Evolutionary conservation across 2,329 filamentous ascomycete species (phyloP).

Genomic region (Thermoascus crustaceus): DNA sequence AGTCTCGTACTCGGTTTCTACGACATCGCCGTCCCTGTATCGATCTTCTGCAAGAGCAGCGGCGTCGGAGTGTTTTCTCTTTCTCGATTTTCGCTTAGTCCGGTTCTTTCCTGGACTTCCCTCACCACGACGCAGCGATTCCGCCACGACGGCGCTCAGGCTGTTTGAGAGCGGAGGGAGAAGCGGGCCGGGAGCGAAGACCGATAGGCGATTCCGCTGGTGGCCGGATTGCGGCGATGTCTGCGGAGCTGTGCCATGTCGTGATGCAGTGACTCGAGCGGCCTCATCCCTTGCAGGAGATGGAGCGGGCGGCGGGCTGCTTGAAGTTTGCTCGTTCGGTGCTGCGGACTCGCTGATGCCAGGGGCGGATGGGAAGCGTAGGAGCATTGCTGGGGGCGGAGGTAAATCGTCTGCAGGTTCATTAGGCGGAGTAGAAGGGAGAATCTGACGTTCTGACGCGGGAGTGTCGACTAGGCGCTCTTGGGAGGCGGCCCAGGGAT

Average conservation of each 20-base stretch:
- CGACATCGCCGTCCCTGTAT: slow-evolving; percentile 12
- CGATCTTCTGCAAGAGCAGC: slow-evolving; percentile 14
- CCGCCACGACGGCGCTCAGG: slow-evolving; percentile 56
- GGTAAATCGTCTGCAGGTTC: slow-evolving; percentile 10
- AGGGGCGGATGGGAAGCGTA: slow-evolving; percentile 34
- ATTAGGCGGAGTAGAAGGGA: slow-evolving; percentile 21
- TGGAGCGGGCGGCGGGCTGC: slow-evolving; percentile 10
- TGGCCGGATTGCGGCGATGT: too few relatives aligned
- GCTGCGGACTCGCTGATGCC: slow-evolving; percentile 19
- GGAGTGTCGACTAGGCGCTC: slow-evolving; percentile 11
- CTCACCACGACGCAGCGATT: slow-evolving; percentile 53
- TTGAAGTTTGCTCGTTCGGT: slow-evolving; percentile 6
- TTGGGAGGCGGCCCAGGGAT: slow-evolving; percentile 30
- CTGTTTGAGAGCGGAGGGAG: slow-evolving; percentile 53
- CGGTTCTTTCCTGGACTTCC: slow-evolving; percentile 30
- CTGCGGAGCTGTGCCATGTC: too few relatives aligned
- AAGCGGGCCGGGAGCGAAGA: slow-evolving; percentile 50
- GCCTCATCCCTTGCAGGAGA: slow-evolving; percentile 13
- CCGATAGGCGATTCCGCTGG: slow-evolving; percentile 44
- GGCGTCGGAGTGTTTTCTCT: slow-evolving; percentile 21
- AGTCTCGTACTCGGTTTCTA: slow-evolving; percentile 13
- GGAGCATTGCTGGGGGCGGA: slow-evolving; percentile 25
- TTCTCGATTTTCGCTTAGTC: slow-evolving; percentile 16
- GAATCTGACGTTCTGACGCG: slow-evolving; percentile 17
- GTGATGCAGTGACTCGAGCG: too few relatives aligned